Evolutionary conservation across 1,139 yeast genomes (phyloP), one percentile per base, ranked within the genome.

Genomic region (Diutina rugosa): DNA sequence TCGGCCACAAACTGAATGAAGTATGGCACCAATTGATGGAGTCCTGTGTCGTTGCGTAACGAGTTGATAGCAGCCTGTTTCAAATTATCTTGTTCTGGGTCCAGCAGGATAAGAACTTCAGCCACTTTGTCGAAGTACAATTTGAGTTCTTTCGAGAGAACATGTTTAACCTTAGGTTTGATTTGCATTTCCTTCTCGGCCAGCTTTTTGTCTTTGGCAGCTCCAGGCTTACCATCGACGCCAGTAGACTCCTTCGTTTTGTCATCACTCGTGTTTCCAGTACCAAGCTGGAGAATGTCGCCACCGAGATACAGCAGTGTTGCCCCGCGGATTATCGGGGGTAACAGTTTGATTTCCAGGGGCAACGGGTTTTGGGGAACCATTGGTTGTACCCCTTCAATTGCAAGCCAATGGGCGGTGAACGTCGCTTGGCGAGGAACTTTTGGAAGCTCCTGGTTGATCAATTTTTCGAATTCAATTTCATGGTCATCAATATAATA

Each of bases 371-470:
- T 95, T 70, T 95, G 99, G 1, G 97, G 96, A 58, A 95, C 93
- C 56, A 95, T 87, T 1, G 99, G 99, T 67, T 95, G 99, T 4
- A 95, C 97, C 56, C 99, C 99, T 71, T 95, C 99, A 58, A 95
- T 89, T 0, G 99, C 98, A 49, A 95, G 77, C 99, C 99, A 95
- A 69, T 95, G 99, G 1, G 98, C 97, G 0, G 98, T 90, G 67
- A 88, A 91, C 0, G 96, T 85, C 1, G 96, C 85, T 59, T 87
- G 85, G 59, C 98, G 79, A 3, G 99, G 99, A 2, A 95, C 96
- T 65, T 87, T 89, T 6, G 99, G 99, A 60, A 95, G 75, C 48
- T 97, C 97, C 67, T 88, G 95, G 67, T 93, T 91, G 63, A 95
- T 88, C 60, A 95, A 77, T 66, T 90, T 90, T 67, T 95, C 99